Conservation (phyloP, 73 alveolate species). For the Stentor roeselii region DNA sequence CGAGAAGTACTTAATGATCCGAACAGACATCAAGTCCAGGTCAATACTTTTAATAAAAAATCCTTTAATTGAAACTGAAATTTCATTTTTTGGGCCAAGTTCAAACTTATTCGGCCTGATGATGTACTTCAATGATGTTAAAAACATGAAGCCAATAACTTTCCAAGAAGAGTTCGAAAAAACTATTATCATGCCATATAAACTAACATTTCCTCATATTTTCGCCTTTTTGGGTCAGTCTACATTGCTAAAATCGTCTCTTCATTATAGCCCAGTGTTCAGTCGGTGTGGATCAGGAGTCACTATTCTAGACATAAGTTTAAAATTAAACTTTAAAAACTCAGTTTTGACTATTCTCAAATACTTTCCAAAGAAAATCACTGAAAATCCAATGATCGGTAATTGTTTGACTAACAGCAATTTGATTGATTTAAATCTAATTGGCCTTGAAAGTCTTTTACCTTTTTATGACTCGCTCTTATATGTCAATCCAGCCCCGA, state of each 20-base stretch:
- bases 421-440: too few relatives aligned
- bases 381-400: neutral
- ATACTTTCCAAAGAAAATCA: neutral
- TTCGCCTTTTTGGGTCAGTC: neutral
- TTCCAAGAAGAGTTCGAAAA: neutral
- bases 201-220: neutral
- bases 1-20: neutral
- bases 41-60: too few relatives aligned
- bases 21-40: neutral
- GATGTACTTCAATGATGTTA: neutral
- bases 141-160: neutral
- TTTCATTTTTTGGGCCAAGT: neutral
- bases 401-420: too few relatives aligned
- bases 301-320: neutral
- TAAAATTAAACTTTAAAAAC: neutral
- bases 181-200: conserved; percentile 13
- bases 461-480: neutral
- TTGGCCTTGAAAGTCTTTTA: neutral
- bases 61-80: neutral
- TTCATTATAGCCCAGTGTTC: neutral
- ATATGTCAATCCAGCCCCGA: neutral
- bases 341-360: neutral
- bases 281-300: neutral
- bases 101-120: neutral
- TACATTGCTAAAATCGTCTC: neutral